Evolutionary conservation across 2,329 filamentous ascomycete species (phyloP), one percentile per base, ranked within the genome.

Genomic region (Proliferodiscus dingleyae): DNA sequence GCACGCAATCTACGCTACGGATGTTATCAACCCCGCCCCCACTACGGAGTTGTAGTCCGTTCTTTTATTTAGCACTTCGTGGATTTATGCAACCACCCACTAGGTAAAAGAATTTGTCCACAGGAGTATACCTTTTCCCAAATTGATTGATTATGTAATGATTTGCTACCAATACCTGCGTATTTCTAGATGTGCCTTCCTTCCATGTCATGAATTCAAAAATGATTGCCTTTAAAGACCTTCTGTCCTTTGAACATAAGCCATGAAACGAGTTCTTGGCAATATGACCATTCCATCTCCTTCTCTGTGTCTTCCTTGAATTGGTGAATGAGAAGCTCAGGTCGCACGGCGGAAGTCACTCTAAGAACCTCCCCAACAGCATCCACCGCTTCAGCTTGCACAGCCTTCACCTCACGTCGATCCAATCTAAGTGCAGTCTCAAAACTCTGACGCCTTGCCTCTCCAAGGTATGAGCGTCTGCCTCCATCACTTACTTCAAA

Each of bases 361-460:
- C 41, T 43, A 15, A 52, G 28, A 21, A 47, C 39, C 22, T 40
- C 29, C 3, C 47, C 47, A n/a, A 38, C 37, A 3, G 41, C 43
- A 40, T 45, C 38, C 16, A 52, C 13, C 15, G 50, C 50, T 41
- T 47, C 50, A 21, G 39, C 50, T 19, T 50, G 47, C n/a, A 52
- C 41, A 36, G 16, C 36, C 8, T 28, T 43, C 29, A 34, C 40
- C 8, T n/a, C 29, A 34, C 40, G 9, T n/a, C 22, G 19, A 32
- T 21, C 16, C 18, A 30, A 24, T 36, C 26, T n/a, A 34, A 42
- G 24, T 10, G 18, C 13, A 4, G 67, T 70, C 58, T 74, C 73
- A 52, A 75, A 75, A 19, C 69, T 66, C 4, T 56, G 61, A 37
- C 68, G 68, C 33, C 59, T 53, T 1, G 61, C 61, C 45, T 68